Base-by-base conservation (phyloP, 2,329 filamentous ascomycete species). In the Bretziella fagacearum region DNA sequence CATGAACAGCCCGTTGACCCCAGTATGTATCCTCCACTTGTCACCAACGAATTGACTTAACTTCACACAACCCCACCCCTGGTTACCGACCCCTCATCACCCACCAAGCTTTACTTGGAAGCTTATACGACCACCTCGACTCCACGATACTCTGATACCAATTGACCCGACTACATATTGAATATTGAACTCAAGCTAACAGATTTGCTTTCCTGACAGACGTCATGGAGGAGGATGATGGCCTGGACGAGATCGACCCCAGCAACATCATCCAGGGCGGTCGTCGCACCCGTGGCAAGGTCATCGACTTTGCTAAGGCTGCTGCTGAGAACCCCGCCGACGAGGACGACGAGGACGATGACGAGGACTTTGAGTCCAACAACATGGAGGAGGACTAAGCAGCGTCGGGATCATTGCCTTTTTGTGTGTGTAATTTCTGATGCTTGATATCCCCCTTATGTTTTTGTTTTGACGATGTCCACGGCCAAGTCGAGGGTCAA, bases 261-360 rank as follows among this genome's bases (percentile, higher is more conserved):
- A 74, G 75, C 62, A 96, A 96, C 73, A 93, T 96, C 62, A 78
- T 96, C 59, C 62, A 67, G 50, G 73, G 71, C 54, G 80, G 80
- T 53, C 76, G 79, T 57, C 89, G 91, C 63, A 96, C 89, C 53
- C 89, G 89, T 59, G 87, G 87, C 60, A 84, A 84, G 64, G 73
- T 79, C 59, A 95, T 96, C 61, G 84, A 96, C 71, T 96, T 84
- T 65, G 81, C 82, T 58, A 86, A 93, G 69, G 87, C 87, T 17
- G 85, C 84, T 22, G 72, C 82, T 64, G 78, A 93, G 63, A 74
- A 82, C 56, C 77, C 74, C 40, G 74, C 70, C 53, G 74, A 77
- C n/a, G 79, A 83, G 6, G 82, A 87, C 4, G 82, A 84, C 11
- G 79, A 89, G 25, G 84, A 86, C 37, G 82, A 91, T 0, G 82